These are phyloP conservation scores for Zasmidium angulare DNA, from an alignment of 2,329 filamentous ascomycete genomes.

Conservation along the genomic window DNA sequence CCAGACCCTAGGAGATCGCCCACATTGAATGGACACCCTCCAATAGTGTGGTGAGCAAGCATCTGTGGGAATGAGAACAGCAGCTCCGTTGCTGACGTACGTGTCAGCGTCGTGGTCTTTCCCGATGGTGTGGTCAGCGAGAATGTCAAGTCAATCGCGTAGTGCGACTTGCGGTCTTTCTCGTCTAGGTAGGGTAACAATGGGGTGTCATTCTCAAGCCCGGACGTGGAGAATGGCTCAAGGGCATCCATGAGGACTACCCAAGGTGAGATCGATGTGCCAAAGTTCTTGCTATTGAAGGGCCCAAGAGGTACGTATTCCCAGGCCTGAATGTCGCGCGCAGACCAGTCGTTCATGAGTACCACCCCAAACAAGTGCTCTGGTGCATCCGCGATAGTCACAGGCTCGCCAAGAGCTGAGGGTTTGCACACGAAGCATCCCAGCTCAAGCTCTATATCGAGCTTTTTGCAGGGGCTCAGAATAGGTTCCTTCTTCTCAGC, in stretches of 20 bases:
- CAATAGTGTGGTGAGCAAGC: constrained; percentile 75
- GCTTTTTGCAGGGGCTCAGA: constrained; percentile 62
- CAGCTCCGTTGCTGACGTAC: constrained; percentile 64
- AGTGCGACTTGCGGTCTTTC: constrained; percentile 58
- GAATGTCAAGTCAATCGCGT: constrained; percentile 69
- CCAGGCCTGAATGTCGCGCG: constrained; percentile 79
- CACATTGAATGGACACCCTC: constrained; percentile 70
- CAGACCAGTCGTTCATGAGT: constrained; percentile 85
- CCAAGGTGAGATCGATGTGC: constrained; percentile 75
- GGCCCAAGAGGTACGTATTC: constrained; percentile 77
- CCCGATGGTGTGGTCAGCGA: constrained; percentile 55
- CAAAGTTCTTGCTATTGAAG: constrained; percentile 83
- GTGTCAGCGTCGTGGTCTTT: constrained; percentile 51
- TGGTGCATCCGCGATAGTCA: constrained; percentile 64
- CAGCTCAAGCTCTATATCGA: constrained; percentile 80
- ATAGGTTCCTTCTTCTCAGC: constrained; percentile 62
- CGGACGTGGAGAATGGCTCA: constrained; percentile 61
- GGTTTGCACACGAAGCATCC: constrained; percentile 69
- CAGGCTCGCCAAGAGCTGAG: constrained; percentile 64
- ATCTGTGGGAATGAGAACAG: constrained; percentile 84
- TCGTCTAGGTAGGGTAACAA: constrained; percentile 66
- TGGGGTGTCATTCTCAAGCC: constrained; percentile 55
- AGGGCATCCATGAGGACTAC: constrained; percentile 74
- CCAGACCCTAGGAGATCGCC: constrained; percentile 77
- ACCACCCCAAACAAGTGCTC: constrained; percentile 77